These are phyloP conservation scores for Jaltomata sinuosa DNA, from an alignment of 257 asterid genomes.

Conservation along the genomic window DNA sequence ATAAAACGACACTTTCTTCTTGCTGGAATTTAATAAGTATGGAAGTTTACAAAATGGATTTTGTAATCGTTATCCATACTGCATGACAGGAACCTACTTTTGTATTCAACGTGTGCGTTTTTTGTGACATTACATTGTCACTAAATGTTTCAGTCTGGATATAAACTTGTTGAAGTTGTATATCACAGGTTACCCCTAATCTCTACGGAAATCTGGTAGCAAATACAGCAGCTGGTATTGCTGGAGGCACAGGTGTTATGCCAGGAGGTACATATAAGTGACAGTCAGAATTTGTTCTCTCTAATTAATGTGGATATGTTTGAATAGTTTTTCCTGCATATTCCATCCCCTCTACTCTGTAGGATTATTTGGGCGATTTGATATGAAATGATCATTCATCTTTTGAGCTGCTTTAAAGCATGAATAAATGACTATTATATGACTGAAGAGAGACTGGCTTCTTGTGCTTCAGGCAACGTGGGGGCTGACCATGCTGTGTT, in stretches of 20 bases:
- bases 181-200: conserved; percentile 85
- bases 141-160: background rate
- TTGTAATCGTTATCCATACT: background rate
- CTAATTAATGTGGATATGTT: background rate
- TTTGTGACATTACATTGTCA: background rate
- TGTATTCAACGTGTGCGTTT: background rate
- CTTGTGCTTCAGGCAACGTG: conserved; percentile 53
- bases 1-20: background rate
- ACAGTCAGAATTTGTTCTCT: background rate
- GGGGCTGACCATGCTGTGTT: conserved; percentile 91
- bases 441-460: background rate
- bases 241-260: conserved; percentile 99
- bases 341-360: background rate
- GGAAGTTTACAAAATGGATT: background rate
- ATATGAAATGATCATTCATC: background rate
- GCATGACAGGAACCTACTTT: background rate
- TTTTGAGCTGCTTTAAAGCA: background rate
- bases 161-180: background rate
- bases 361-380: background rate
- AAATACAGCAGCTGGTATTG: conserved; percentile 96
- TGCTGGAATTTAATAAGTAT: background rate
- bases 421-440: background rate
- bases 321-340: background rate
- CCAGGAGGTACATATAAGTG: conserved; percentile 60
- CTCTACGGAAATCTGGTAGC: conserved; percentile 89